These are phyloP conservation scores for Rhizopus stolonifer DNA, from an alignment of 371 early-diverging fungal genomes.

Conservation along the genomic window DNA sequence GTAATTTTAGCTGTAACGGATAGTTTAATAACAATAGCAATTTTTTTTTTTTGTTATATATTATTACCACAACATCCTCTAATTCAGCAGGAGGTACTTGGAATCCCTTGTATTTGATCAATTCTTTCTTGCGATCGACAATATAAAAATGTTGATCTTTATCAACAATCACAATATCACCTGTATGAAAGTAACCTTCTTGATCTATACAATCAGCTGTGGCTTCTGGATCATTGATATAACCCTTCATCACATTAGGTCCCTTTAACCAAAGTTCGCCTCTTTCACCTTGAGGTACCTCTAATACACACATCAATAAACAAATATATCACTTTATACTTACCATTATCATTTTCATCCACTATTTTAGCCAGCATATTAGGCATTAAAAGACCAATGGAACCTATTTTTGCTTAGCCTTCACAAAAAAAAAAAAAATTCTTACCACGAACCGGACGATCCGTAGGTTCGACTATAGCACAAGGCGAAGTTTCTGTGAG, in stretches of 20 bases:
- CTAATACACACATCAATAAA: conserved; percentile 24
- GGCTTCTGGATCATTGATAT: conserved; percentile 68
- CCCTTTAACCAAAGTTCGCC: conserved; percentile 84
- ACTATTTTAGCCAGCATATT: conserved; percentile 69
- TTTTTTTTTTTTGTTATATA: conserved; percentile 1
- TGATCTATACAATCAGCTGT: conserved; percentile 61
- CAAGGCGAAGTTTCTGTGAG: conserved; percentile 24
- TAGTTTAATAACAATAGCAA: neutral
- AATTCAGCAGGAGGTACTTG: conserved; percentile 38
- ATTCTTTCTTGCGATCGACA: conserved; percentile 74
- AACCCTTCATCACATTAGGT: conserved; percentile 80
- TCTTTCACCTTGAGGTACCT: conserved; percentile 50
- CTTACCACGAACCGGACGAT: conserved; percentile 15
- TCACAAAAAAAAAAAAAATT: conserved; percentile 7
- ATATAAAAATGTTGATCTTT: conserved; percentile 59
- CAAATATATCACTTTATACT: neutral
- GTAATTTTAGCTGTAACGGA: conserved; percentile 39
- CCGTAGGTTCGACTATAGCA: conserved; percentile 17
- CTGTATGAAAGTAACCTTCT: conserved; percentile 76
- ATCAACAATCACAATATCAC: conserved; percentile 75
- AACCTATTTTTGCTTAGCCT: conserved; percentile 49
- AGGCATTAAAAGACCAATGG: conserved; percentile 69
- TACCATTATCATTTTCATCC: conserved; percentile 49
- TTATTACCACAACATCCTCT: conserved; percentile 23
- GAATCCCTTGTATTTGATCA: conserved; percentile 79